phyloP scores from a whole-genome alignment of 192 early-diverging fungal genomes.

The Radiomyces spectabilis region DNA sequence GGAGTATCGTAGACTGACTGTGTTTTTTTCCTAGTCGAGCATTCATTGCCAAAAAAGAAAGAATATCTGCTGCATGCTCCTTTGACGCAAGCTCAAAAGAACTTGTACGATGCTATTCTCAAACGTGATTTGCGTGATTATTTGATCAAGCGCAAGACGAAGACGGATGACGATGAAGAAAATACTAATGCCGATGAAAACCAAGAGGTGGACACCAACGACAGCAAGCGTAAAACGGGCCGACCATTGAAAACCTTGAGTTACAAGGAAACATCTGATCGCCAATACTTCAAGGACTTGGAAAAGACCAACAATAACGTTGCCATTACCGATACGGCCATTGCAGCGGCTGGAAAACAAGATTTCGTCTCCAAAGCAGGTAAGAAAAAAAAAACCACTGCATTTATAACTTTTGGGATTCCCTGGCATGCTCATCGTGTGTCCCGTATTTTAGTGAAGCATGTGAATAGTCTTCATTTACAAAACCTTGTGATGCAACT shows the following conservation, averaged over 20 bases:
- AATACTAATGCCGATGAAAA: neutral
- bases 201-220: slow-evolving; percentile 36
- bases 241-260: slow-evolving; percentile 28
- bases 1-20: neutral
- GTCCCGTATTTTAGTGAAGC: slow-evolving; percentile 14
- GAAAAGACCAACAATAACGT: neutral
- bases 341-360: neutral
- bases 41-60: slow-evolving; percentile 82
- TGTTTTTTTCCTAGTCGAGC: slow-evolving; percentile 59
- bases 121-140: slow-evolving; percentile 54
- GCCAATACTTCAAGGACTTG: slow-evolving; percentile 11
- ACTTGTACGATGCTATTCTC: slow-evolving; percentile 63
- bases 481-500: slow-evolving; percentile 89
- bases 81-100: slow-evolving; percentile 60
- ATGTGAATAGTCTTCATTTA: slow-evolving; percentile 65
- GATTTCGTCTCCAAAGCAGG: neutral
- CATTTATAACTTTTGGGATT: no score
- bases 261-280: slow-evolving; percentile 26
- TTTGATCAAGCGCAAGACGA: slow-evolving; percentile 31
- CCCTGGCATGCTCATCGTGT: neutral
- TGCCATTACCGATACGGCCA: neutral
- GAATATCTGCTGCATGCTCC: slow-evolving; percentile 82
- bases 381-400: no score
- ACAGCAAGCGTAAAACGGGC: slow-evolving; percentile 54
- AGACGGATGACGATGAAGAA: slow-evolving; percentile 3